Conservation (phyloP, 1,284 basidiomycete species). For the Thecaphora frezii region DNA sequence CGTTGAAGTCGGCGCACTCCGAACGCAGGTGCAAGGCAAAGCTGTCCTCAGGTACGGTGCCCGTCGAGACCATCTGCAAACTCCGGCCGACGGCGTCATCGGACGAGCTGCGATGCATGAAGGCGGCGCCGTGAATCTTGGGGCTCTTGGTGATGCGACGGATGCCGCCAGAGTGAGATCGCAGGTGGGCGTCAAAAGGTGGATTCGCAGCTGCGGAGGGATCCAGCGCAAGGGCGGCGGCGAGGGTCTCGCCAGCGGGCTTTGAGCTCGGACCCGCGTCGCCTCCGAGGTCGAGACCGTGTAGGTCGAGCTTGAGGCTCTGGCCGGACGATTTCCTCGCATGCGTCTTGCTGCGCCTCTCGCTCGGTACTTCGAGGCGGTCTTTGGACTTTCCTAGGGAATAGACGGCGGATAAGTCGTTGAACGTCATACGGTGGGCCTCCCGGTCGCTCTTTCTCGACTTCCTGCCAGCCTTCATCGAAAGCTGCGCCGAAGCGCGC, state of each 20-base stretch:
- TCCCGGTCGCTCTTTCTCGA: background rate
- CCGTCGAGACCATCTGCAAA: conserved; percentile 2
- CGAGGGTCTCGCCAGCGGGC: background rate
- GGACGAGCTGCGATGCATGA: conserved; percentile 1
- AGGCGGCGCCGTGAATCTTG: background rate
- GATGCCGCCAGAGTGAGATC: conserved; percentile 13
- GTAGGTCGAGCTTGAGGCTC: conserved; percentile 37
- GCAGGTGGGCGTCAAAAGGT: conserved; percentile 5
- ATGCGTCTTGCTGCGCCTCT: background rate
- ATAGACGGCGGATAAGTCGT: too few species aligned
- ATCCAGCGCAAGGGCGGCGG: background rate
- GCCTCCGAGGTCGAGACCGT: conserved; percentile 46
- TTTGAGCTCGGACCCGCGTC: conserved; percentile 3
- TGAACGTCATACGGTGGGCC: too few species aligned
- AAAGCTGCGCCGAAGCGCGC: background rate
- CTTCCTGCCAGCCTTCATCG: background rate
- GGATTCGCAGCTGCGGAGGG: background rate
- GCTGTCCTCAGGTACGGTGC: conserved; percentile 31
- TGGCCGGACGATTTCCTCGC: conserved; percentile 20
- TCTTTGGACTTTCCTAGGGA: too few species aligned
- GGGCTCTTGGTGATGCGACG: background rate
- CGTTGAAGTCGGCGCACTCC: conserved; percentile 42
- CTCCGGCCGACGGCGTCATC: conserved; percentile 2
- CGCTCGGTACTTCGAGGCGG: too few species aligned
- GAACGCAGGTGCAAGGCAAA: conserved; percentile 45